Base-by-base conservation (phyloP, 2,329 filamentous ascomycete species). In the Drechslera avenae region DNA sequence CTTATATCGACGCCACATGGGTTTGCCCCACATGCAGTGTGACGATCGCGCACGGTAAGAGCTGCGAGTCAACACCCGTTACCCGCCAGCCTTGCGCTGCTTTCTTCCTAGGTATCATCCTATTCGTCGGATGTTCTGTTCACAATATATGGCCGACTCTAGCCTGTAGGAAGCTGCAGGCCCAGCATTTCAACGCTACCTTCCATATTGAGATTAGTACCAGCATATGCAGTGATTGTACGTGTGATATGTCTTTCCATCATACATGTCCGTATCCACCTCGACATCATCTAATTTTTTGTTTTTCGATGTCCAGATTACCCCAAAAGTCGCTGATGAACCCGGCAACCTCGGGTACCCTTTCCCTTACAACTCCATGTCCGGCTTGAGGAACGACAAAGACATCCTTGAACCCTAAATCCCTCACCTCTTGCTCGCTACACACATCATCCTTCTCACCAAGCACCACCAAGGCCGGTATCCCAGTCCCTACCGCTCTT, bases 361-460 rank as follows among this genome's bases (percentile, higher is more conserved):
- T 67, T 39, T 76, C 62, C 36, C 75, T 67, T 0, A 77, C 73
- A 36, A 79, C 68, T 2, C 50, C 69, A 73, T 79, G 77, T 12
- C 75, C 75, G 12, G 60, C 75, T 7, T 66, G 50, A 5, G 59
- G 45, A 4, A 79, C 62, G 47, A 79, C 73, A 50, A 41, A 45
- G 7, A 78, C 68, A 59, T 75, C 58, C 1, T 36, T 21, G 43
- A 76, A 71, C 0, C 72, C 76, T 34, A 73, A 47, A 7, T 58
- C 54, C 5, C 56, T 40, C 9, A 78, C 53, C 45, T 75, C 63
- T 30, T 69, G 46, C 33, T 64, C 56, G 2, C 37, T 71, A 34
- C 69, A 73, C 42, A 75, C 23, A 16, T 61, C 65, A 63, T 78
- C 76, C 41, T 60, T 28, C 46, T 65, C 74, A 1, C 75, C 76